Base-by-base conservation (phyloP, 1,284 basidiomycete genomes). In the Melanopsichium pennsylvanicum region DNA sequence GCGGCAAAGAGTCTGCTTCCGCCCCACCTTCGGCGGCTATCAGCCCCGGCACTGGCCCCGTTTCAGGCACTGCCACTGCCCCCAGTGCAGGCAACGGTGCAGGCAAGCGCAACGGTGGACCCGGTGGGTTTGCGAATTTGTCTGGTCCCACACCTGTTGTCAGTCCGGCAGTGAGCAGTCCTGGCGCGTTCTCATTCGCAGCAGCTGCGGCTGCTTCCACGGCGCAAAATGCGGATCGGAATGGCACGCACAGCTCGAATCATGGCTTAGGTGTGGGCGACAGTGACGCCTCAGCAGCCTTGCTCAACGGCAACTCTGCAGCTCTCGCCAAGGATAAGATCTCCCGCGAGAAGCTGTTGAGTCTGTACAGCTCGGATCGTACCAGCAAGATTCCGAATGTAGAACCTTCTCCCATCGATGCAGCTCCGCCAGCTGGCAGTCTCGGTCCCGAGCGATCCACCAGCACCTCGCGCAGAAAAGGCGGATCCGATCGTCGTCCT, bases 111-210 rank as follows among this genome's bases (percentile, higher is more conserved):
- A 63, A 70, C 18, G 66, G 66, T 19, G 52, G 39, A 34, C n/a
- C 63, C 5, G 58, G 48, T 15, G 55, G 58, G 32, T 50, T 66
- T 18, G 70, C 44, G 5, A 62, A 49, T 34, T 48, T 61, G 15
- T 58, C 56, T 13, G 69, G 68, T 23, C 60, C 58, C 1, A 32
- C 69, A 5, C 56, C 69, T 9, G 59, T 60, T 6, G 40, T 56
- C 22, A 64, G 69, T 21, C 64, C 66, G 9, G 19, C 66, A 18
- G 60, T 74, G 12, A 57, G 56, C 45, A 72, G 69, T 9, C 75
- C 75, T 2, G 74, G 75, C 37, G 70, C 54, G 9, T 77, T 77
- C 48, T 72, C 68, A 26, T 77, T 77, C 57, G 75, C 75, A 11
- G 75, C 74, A 3, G 75, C 75, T 19, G 64, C 57, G 7, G 50